Percentiles rank a stretch among this genome's conserved stretches.
These are phyloP conservation scores for Kluyveromyces aestuarii DNA, from an alignment of 805 yeast genomes.

Conservation along the genomic window DNA sequence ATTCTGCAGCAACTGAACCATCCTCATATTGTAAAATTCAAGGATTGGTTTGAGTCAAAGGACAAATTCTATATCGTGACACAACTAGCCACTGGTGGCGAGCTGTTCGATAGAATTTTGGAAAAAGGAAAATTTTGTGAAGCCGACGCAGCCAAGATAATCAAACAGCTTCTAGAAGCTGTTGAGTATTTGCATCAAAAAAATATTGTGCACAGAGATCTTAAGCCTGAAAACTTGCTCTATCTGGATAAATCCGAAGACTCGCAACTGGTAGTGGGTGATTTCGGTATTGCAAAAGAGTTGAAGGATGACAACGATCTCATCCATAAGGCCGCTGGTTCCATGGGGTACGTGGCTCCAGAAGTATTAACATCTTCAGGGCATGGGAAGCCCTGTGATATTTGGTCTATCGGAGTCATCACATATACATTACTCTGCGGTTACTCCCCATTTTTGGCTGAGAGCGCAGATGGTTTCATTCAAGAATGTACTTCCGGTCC, in stretches of 20 bases:
- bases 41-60: constrained; percentile 88
- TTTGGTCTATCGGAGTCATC: constrained; percentile 93
- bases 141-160: constrained; percentile 68
- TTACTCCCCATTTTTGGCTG: constrained; percentile 84
- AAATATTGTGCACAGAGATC: constrained; percentile 86
- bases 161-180: constrained; percentile 70
- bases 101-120: constrained; percentile 79
- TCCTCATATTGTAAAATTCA: constrained; percentile 81
- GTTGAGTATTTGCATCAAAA: constrained; percentile 64
- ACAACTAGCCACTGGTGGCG: constrained; percentile 94
- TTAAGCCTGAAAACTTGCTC: constrained; percentile 88
- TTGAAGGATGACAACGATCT: constrained; percentile 51
- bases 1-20: constrained; percentile 62
- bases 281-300: constrained; percentile 89
- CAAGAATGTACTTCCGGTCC: constrained; percentile 64
- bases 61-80: constrained; percentile 92
- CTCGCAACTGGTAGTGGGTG: constrained; percentile 80
- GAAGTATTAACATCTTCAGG: constrained; percentile 77
- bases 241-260: constrained; percentile 50
- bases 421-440: constrained; percentile 88
- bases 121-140: constrained; percentile 81
- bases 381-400: constrained; percentile 92
- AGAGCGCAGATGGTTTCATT: constrained; percentile 70
- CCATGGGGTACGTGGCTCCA: constrained; percentile 96
- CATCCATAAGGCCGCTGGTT: constrained; percentile 72